phyloP scores from a whole-genome alignment of 495 filamentous ascomycete genomes.

The Amphirosellinia nigrospora region DNA sequence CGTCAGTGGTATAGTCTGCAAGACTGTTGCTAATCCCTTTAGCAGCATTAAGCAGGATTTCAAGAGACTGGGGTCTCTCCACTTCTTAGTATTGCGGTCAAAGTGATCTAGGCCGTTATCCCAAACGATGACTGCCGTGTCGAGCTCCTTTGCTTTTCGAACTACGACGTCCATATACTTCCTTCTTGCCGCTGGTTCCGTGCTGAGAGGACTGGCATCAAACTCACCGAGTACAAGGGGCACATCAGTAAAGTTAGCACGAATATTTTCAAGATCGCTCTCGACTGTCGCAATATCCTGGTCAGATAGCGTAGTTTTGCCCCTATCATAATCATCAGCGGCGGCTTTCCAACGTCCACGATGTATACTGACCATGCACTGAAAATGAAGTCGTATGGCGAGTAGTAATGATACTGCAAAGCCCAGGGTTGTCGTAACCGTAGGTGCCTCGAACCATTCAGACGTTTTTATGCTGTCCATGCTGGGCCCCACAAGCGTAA shows the following conservation, averaged over 20 bases:
- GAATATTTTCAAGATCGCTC: slow-evolving; percentile 57
- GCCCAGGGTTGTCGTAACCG: slow-evolving; percentile 64
- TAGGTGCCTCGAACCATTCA: slow-evolving; percentile 58
- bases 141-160: slow-evolving; percentile 51
- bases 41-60: slow-evolving; percentile 54
- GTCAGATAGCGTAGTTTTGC: slow-evolving; percentile 64
- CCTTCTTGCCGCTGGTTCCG: slow-evolving; percentile 62
- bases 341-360: slow-evolving; percentile 36
- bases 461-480: slow-evolving; percentile 60
- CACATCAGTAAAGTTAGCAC: slow-evolving; percentile 59
- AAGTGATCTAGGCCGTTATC: slow-evolving; percentile 61
- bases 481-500: slow-evolving; percentile 60
- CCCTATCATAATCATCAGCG: slow-evolving; percentile 53
- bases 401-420: slow-evolving; percentile 69
- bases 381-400: slow-evolving; percentile 53
- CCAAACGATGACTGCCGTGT: slow-evolving; percentile 60
- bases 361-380: slow-evolving; percentile 26
- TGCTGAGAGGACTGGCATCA: slow-evolving; percentile 48
- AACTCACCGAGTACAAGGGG: slow-evolving; percentile 68
- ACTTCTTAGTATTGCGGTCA: slow-evolving; percentile 51
- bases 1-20: slow-evolving; percentile 59
- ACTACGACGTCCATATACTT: slow-evolving; percentile 63
- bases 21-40: slow-evolving; percentile 57
- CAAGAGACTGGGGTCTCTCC: slow-evolving; percentile 58
- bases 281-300: slow-evolving; percentile 57